Evolutionary conservation across 768 basidiomycete species (phyloP).

Genomic region (Leccinum truebloodii): DNA sequence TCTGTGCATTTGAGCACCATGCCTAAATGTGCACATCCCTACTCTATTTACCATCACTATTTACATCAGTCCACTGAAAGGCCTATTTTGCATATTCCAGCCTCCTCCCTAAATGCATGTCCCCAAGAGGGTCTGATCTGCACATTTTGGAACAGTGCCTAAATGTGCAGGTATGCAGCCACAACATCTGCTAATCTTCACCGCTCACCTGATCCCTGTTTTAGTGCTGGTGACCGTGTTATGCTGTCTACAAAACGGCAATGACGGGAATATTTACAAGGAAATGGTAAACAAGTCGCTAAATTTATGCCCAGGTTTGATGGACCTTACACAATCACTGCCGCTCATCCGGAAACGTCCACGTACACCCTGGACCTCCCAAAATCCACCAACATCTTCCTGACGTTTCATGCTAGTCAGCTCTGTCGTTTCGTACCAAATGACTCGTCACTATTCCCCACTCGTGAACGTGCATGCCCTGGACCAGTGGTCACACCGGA

Average conservation of each 20-base stretch:
- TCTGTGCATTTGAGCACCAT: no score
- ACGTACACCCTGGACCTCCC: conserved; percentile 27
- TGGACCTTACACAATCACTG: conserved; percentile 27
- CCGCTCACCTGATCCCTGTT: background rate
- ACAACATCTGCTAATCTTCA: background rate
- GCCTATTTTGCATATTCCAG: no score
- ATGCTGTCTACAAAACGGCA: conserved; percentile 36
- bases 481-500: conserved; percentile 2
- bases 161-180: no score
- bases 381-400: conserved; percentile 17
- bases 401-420: conserved; percentile 38
- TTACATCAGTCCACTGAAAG: no score
- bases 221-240: background rate
- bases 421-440: conserved; percentile 34
- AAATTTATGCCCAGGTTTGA: conserved; percentile 45
- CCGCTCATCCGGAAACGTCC: conserved; percentile 17
- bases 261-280: background rate
- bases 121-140: no score
- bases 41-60: no score
- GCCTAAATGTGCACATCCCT: no score
- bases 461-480: conserved; percentile 6
- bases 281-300: conserved; percentile 31
- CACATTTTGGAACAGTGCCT: no score
- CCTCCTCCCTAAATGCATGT: no score
- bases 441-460: conserved; percentile 39